Base-by-base conservation (phyloP, 2,329 filamentous ascomycete species). In the Kalaharituber pfeilii region DNA sequence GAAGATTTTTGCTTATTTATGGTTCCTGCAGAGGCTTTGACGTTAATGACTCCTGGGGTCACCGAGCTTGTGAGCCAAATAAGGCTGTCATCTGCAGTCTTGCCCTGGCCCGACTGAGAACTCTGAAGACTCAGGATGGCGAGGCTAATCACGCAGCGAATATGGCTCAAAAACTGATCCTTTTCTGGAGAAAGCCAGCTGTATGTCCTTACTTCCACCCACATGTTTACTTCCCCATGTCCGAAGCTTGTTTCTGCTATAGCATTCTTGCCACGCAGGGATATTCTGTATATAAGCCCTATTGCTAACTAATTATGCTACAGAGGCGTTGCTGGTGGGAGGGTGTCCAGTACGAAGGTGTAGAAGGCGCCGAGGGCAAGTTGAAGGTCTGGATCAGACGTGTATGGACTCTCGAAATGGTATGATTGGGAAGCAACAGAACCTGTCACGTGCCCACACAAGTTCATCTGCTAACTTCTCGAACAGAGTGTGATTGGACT, bases 31-130 rank as follows among this genome's bases (percentile, higher is more conserved):
- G 91, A 62, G 91, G 91, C 33, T 98, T 98, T 72, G 88, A 96
- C 67, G 86, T 94, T 65, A 85, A 95, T 60, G 91, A 98, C 67
- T 76, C 73, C 59, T 98, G 91, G 91, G 91, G 91, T 29, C 89
- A 98, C 68, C 84, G 91, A 56, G 89, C 91, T n/a, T 85, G 86
- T 54, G 91, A 98, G 69, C 91, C 91, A 11, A 94, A 93, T 73
- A 98, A 98, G 72, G 91, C 91, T 20, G 91, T 98, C 57, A 91
- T 98, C 63, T 98, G 91, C 75, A 94, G 86, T 69, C 78, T 98
- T 60, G 91, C 89, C 9, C 78, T 98, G 54, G 91, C 91, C 30
- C 82, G 91, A 62, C 77, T 98, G 62, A 83, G 91, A 53, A 96
- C 87, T 57, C 49, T 57, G n/a, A 29, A 56, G 5, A 39, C 57